Evolutionary conservation across 495 filamentous ascomycete genomes (phyloP).

Genomic region (Xanthoparmelia taractica): DNA sequence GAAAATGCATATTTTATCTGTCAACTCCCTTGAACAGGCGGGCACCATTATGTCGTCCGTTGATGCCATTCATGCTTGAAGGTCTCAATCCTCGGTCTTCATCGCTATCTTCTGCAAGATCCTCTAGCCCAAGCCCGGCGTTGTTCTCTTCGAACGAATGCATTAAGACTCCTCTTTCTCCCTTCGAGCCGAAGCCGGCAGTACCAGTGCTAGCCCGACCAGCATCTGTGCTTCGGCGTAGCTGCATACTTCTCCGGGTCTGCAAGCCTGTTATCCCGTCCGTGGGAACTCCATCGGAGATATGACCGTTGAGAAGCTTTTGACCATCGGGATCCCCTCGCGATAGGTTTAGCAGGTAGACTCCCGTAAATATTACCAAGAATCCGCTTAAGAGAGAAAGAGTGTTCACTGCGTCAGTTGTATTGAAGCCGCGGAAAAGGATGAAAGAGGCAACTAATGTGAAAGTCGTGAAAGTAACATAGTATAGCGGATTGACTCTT

Average conservation of each 20-base stretch:
- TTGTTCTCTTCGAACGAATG: conserved; percentile 73
- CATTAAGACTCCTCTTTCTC: conserved; percentile 74
- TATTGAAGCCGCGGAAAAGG: conserved; percentile 96
- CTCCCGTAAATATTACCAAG: conserved; percentile 91
- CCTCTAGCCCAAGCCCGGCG: conserved; percentile 55
- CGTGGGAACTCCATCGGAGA: conserved; percentile 66
- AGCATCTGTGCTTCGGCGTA: conserved; percentile 58
- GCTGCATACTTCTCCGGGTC: conserved; percentile 88
- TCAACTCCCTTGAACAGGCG: conserved; percentile 37
- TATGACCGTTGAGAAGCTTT: conserved; percentile 53
- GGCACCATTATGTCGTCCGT: conserved; percentile 24
- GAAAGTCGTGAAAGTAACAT: conserved; percentile 97
- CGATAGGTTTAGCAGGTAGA: conserved; percentile 93
- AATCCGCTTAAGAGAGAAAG: conserved; percentile 90
- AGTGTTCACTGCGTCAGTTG: conserved; percentile 85
- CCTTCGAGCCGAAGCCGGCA: conserved; percentile 42
- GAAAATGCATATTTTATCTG: conserved; percentile 29
- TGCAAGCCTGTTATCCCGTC: conserved; percentile 83
- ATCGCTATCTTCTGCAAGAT: conserved; percentile 66
- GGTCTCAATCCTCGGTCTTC: conserved; percentile 32
- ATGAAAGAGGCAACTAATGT: conserved; percentile 95
- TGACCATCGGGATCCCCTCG: conserved; percentile 81
- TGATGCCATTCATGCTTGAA: conserved; percentile 12
- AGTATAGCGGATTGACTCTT: conserved; percentile 97
- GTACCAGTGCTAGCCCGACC: conserved; percentile 51